phyloP scores from a whole-genome alignment of 2,329 filamentous ascomycete genomes.

The Calcarisporium arbuscula region DNA sequence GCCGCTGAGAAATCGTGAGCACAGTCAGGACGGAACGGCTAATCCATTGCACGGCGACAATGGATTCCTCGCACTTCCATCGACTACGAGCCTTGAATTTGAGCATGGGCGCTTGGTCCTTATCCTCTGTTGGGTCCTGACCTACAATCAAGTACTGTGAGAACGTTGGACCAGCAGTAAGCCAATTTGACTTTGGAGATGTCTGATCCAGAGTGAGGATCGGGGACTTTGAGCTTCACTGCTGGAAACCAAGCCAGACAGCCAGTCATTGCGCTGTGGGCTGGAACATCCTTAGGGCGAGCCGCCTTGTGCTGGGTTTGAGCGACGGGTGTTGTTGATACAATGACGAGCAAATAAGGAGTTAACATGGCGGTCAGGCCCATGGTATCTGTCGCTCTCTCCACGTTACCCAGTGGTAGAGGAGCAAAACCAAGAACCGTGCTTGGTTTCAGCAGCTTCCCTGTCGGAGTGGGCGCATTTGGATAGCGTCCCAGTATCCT shows the following conservation, averaged over 20 bases:
- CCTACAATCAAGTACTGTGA: slow-evolving; percentile 89
- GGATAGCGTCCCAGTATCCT: slow-evolving; percentile 90
- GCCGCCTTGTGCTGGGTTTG: slow-evolving; percentile 94
- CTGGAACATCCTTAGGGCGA: slow-evolving; percentile 81
- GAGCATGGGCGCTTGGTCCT: slow-evolving; percentile 71
- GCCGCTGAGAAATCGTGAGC: slow-evolving; percentile 86
- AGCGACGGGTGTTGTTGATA: slow-evolving; percentile 92
- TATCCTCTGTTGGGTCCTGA: slow-evolving; percentile 60
- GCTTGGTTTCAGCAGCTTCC: slow-evolving; percentile 77
- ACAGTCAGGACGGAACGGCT: slow-evolving; percentile 88
- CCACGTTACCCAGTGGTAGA: slow-evolving; percentile 87
- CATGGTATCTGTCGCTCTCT: slow-evolving; percentile 78
- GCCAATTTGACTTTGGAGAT: slow-evolving; percentile 80
- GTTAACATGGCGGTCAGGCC: slow-evolving; percentile 93
- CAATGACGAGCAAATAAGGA: slow-evolving; percentile 90
- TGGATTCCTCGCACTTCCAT: slow-evolving; percentile 91
- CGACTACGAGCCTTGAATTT: slow-evolving; percentile 76
- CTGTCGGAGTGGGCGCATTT: slow-evolving; percentile 52
- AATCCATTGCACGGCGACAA: slow-evolving; percentile 95
- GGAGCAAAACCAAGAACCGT: slow-evolving; percentile 90
- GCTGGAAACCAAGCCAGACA: slow-evolving; percentile 97
- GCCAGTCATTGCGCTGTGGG: slow-evolving; percentile 87
- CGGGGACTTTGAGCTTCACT: slow-evolving; percentile 77
- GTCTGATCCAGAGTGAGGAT: slow-evolving; percentile 59
- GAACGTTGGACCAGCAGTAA: slow-evolving; percentile 98